phyloP scores from a whole-genome alignment of 2,329 filamentous ascomycete genomes.

The Fusarium falciforme region DNA sequence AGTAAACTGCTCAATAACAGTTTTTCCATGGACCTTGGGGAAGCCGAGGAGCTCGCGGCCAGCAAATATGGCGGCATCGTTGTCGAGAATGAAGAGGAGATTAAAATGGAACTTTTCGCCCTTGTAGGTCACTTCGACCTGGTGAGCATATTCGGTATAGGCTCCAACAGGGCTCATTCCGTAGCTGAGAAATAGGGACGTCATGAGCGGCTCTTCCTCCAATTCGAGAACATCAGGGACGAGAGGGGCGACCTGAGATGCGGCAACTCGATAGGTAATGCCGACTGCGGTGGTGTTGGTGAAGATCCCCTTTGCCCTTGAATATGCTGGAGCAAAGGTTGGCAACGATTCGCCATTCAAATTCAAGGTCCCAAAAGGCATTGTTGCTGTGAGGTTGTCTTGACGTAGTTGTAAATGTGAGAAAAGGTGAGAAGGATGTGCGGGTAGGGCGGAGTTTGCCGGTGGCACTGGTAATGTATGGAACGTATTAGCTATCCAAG shows the following conservation, averaged over 20 bases:
- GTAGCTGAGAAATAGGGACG: slow-evolving; percentile 9
- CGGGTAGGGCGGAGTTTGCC: neutral
- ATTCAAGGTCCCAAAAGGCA: slow-evolving; percentile 16
- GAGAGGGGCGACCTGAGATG: slow-evolving; percentile 9
- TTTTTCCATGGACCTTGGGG: slow-evolving; percentile 19
- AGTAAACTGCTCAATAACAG: slow-evolving; percentile 6
- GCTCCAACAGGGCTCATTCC: slow-evolving; percentile 9
- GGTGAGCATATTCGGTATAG: slow-evolving; percentile 17
- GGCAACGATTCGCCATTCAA: slow-evolving; percentile 10
- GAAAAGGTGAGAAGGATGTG: neutral
- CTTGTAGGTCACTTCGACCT: slow-evolving; percentile 18
- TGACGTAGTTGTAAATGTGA: neutral
- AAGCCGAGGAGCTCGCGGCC: slow-evolving; percentile 16
- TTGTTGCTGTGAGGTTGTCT: neutral
- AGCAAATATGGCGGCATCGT: slow-evolving; percentile 19
- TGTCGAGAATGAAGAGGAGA: slow-evolving; percentile 18
- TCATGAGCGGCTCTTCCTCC: slow-evolving; percentile 17
- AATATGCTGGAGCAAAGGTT: slow-evolving; percentile 17
- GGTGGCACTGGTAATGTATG: neutral
- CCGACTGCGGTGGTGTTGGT: slow-evolving; percentile 11
- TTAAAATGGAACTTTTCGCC: slow-evolving; percentile 16
- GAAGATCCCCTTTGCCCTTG: neutral
- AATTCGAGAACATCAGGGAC: slow-evolving; percentile 13
- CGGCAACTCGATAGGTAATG: slow-evolving; percentile 17
- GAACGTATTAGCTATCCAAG: neutral